phyloP scores from a whole-genome alignment of 1,284 basidiomycete species.

The Ustilago crameri region DNA sequence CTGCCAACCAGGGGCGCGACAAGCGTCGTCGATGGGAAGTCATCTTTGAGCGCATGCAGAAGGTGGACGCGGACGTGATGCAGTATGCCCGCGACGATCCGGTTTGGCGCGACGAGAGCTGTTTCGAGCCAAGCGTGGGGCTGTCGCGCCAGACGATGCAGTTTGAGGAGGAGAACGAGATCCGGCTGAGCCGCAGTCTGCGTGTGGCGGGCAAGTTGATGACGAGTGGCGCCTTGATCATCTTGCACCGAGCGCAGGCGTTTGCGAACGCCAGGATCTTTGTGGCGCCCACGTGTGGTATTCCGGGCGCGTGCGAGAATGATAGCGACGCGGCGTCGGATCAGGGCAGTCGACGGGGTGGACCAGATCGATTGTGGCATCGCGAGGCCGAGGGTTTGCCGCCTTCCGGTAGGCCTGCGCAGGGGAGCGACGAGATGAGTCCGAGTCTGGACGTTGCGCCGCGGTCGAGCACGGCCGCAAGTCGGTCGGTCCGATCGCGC shows the following conservation, averaged over 20 bases:
- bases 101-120: slow-evolving; percentile 48
- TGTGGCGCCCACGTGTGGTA: slow-evolving; percentile 56
- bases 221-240: slow-evolving; percentile 59
- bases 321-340: slow-evolving; percentile 43
- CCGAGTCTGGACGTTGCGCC: slow-evolving; percentile 4
- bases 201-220: slow-evolving; percentile 57
- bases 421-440: slow-evolving; percentile 27
- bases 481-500: slow-evolving; percentile 14
- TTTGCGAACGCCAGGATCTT: slow-evolving; percentile 61
- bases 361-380: slow-evolving; percentile 42
- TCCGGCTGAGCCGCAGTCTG: slow-evolving; percentile 45
- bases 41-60: slow-evolving; percentile 58
- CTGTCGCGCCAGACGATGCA: slow-evolving; percentile 31
- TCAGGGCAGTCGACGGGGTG: slow-evolving; percentile 12
- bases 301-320: slow-evolving; percentile 52
- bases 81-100: slow-evolving; percentile 54
- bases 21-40: slow-evolving; percentile 35
- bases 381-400: slow-evolving; percentile 30
- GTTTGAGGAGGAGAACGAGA: slow-evolving; percentile 52
- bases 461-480: not conserved
- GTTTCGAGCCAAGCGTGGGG: slow-evolving; percentile 39
- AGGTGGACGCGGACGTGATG: slow-evolving; percentile 56
- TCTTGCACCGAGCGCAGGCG: slow-evolving; percentile 58
- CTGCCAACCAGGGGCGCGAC: slow-evolving; percentile 28
- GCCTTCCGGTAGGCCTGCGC: slow-evolving; percentile 25